Percentiles rank a stretch among this genome's conserved stretches.
phyloP scores from a whole-genome alignment of 2,329 filamentous ascomycete genomes.

The Graphilbum fragrans region DNA sequence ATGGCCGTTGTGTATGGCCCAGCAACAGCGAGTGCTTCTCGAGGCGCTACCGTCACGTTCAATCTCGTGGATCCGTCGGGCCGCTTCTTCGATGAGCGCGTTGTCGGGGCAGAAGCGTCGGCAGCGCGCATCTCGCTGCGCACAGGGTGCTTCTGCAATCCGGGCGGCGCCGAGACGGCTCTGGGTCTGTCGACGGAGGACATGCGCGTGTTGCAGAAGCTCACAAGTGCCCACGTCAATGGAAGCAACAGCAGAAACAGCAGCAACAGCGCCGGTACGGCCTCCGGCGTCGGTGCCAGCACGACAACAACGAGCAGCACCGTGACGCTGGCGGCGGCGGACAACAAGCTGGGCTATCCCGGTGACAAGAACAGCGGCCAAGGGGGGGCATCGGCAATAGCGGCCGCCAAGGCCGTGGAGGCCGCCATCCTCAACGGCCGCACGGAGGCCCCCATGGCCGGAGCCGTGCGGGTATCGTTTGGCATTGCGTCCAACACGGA shows the following conservation, averaged over 20 bases:
- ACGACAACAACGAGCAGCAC: background rate
- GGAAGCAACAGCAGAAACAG: background rate
- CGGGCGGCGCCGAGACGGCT: constrained; percentile 23
- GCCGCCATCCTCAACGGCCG: too few relatives aligned
- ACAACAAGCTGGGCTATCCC: background rate
- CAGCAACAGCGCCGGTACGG: background rate
- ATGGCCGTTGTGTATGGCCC: constrained; percentile 25
- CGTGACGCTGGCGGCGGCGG: background rate
- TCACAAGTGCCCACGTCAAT: background rate
- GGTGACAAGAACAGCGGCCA: background rate
- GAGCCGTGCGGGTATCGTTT: constrained; percentile 25
- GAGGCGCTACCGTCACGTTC: constrained; percentile 25
- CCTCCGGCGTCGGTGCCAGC: background rate
- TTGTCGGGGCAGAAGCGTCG: constrained; percentile 21
- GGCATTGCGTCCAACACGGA: constrained; percentile 21
- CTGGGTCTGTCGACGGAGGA: constrained; percentile 15
- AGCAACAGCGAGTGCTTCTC: constrained; percentile 8
- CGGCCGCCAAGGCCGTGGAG: background rate
- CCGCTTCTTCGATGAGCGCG: constrained; percentile 21
- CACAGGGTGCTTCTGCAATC: constrained; percentile 30
- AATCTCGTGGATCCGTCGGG: constrained; percentile 23
- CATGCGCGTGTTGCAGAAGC: constrained; percentile 7
- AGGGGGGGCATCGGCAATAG: too few relatives aligned
- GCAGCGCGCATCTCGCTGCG: constrained; percentile 22
- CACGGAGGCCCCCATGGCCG: constrained; percentile 10